These are phyloP conservation scores for Suillus americanus DNA, from an alignment of 768 basidiomycete genomes.

Conservation along the genomic window DNA sequence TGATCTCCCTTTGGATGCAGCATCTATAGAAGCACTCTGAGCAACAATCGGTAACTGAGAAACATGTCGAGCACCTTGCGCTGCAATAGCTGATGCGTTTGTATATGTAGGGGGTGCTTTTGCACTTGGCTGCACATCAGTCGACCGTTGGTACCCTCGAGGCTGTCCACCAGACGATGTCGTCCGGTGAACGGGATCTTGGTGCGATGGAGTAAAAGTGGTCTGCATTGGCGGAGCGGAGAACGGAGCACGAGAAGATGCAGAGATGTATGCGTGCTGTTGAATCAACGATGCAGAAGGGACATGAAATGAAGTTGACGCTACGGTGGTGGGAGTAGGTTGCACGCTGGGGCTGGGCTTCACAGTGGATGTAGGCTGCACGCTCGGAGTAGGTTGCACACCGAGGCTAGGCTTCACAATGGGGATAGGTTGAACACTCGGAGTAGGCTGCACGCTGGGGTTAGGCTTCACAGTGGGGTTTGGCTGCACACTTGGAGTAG, in stretches of 20 bases:
- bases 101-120: slow-evolving; percentile 11
- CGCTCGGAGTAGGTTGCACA: neutral
- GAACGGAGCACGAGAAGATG: slow-evolving; percentile 18
- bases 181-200: slow-evolving; percentile 19
- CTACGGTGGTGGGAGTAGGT: neutral
- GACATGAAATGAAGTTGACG: neutral
- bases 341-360: neutral
- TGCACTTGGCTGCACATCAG: slow-evolving; percentile 20
- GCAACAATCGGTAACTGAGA: neutral
- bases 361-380: neutral
- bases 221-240: slow-evolving; percentile 25
- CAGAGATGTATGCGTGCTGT: slow-evolving; percentile 12
- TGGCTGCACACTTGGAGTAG: neutral
- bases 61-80: neutral
- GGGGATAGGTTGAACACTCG: neutral
- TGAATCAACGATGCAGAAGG: slow-evolving; percentile 1
- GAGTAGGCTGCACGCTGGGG: neutral
- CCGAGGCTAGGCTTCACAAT: neutral
- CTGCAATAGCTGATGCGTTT: neutral
- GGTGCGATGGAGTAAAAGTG: slow-evolving; percentile 9
- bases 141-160: slow-evolving; percentile 24
- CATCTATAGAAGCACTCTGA: neutral
- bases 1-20: neutral
- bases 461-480: neutral
- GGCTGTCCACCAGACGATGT: slow-evolving; percentile 17